Base-by-base conservation (phyloP, 495 filamentous ascomycete species). In the Penicillium manginii region DNA sequence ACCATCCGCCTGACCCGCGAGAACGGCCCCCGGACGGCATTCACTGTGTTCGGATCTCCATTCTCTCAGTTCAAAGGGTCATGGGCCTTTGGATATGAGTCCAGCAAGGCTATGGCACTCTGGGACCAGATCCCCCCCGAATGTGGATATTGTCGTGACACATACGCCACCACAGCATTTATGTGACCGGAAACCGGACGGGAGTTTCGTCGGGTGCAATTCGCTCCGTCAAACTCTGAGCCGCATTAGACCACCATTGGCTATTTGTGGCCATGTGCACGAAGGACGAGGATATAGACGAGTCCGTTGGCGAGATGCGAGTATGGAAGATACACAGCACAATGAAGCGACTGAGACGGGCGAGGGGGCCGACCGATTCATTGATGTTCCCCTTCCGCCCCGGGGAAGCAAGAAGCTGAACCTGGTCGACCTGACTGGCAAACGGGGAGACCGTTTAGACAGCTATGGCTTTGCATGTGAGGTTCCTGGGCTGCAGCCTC, bases 1-100 rank as follows among this genome's bases (percentile, higher is more conserved):
- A 68, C 76, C 7, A 76, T 93, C 62, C 78, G 77, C 29, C 75
- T 92, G 40, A 77, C 62, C 21, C 78, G 81, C 22, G 71, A 83
- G 10, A 73, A 73, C 22, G 89, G 88, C 0, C 87, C 89, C 48
- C 77, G 73, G 15, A 92, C 87, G 33, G 74, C 70, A 22, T 90
- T 94, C 72, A 87, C 81, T 48, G 81, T 92, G 23, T 93, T 92
- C 59, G 90, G 88, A 6, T 93, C 89, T 2, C 91, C 90, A 2
- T 88, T 81, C 59, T 86, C 86, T 23, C 89, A 87, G 2, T 76
- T 75, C 6, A 63, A 75, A n/a, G 83, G 86, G 2, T 73, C 72
- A 12, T 92, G 89, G 89, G 90, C 89, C 0, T 93, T 91, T 63
- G 80, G 83, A 62, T 93, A 93, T 67, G 71, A 77, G 15, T 66